Evolutionary conservation across 1,284 basidiomycete genomes (phyloP), one percentile per base, ranked within the genome.

Genomic region (Sutorius eximius): DNA sequence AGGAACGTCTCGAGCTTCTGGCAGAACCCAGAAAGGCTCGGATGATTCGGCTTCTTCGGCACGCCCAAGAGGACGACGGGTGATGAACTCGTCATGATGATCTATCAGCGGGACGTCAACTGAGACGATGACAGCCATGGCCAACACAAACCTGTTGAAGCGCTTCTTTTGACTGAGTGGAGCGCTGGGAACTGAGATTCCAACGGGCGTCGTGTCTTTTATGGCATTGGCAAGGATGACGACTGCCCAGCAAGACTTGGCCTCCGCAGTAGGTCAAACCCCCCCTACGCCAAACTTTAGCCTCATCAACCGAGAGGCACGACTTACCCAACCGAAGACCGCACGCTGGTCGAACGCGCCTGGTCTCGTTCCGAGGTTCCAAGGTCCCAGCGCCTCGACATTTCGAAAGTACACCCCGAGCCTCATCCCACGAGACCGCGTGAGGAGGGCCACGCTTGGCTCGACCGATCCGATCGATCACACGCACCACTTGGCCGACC

Each of bases 1-100:
- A 69, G 70, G 55, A 69, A 71, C 3, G 60, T 60, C 50, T 71
- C 72, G 3, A 71, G 57, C 37, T 73, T 71, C 58, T 73, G 69
- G 55, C 70, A 73, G 58, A 69, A 71, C 8, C 68, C 71, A n/a
- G 70, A 71, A 2, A 33, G 11, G 16, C 70, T 72, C 18, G 69
- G 65, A 3, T 29, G 45, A 36, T 63, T 49, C 16, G 51, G 47
- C n/a, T 57, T 52, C 47, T 71, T 73, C 5, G 61, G 53, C 3
- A 70, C 55, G n/a, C 63, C 70, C 34, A 67, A 55, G 15, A 73
- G 60, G 13, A 71, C 49, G 36, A 72, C 59, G 40, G 55, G 65
- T 15, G 65, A 47, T 5, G 59, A 22, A 13, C 5, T 52, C n/a
- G 59, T 20, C 62, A 65, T 68, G 42, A 51, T 67, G 42, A 51